Evolutionary conservation across 129 eudicot genomes (phyloP), one percentile per base, ranked within the genome.

Genomic region (Flaveria linearis): DNA sequence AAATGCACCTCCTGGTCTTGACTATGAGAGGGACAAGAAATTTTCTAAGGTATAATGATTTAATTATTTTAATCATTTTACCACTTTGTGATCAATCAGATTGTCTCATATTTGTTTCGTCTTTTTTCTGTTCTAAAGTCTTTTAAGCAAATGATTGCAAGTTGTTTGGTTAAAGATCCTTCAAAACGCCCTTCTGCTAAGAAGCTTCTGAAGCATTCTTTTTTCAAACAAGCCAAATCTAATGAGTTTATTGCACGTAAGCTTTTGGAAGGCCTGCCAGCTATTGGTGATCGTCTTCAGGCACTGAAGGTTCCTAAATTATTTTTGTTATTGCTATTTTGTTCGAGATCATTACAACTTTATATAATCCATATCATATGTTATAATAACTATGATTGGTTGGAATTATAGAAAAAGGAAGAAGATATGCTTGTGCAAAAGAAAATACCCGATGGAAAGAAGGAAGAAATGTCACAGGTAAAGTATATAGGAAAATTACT

Each of bases 391-490:
- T 67, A 45, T 55, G 39, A 23, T 26, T 20, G 68, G 22, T 74
- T 58, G 81, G 73, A 75, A 56, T 63, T 41, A 56, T 78, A 95
- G 99, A 82, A 84, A 87, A 95, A 95, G 82, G 99, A 95, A 83
- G 94, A 91, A 86, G 97, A 95, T 16, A 91, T 95, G 97, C 95
- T 95, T 81, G 99, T 96, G 9, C 97, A 91, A 75, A 91, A 91
- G 94, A 95, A 91, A 79, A 95, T 95, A 78, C 97, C 97, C 4
- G 96, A 89, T 74, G 99, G 99, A 71, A 84, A 91, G 65, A 95
- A 91, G 82, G 99, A 95, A 84, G 99, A 95, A 86, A 86, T 95
- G 75, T 95, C 99, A 69, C 99, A 87, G 97, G 99, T 95, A 87
- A 68, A 84, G 63, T 26, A 57, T 80, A 69, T 56, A n/a, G 17